Evolutionary conservation across 148 eudicot species (phyloP).

Genomic region (Camellia granthamiana): DNA sequence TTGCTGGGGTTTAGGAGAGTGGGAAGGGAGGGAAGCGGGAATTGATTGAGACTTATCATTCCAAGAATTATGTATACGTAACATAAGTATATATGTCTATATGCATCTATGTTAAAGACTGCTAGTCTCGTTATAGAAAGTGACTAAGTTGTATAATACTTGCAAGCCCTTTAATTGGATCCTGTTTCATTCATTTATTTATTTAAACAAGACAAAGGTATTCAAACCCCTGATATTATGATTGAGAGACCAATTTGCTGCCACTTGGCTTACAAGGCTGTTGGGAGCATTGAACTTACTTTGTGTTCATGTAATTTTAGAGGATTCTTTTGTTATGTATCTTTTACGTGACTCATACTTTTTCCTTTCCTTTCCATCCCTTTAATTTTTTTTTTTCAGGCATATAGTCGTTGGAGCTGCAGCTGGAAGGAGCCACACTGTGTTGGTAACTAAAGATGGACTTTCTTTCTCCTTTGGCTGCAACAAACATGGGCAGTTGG

Average conservation of each 20-base stretch:
- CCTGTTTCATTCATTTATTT: too few species aligned
- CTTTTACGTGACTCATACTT: background rate
- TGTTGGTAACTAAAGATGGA: conserved; percentile 75
- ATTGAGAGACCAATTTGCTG: background rate
- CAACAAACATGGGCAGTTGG: conserved; percentile 99
- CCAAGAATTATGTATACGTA: background rate
- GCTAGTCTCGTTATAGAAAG: too few species aligned
- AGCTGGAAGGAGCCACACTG: conserved; percentile 80
- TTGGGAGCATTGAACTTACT: background rate
- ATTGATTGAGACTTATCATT: background rate
- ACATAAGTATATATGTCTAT: too few species aligned
- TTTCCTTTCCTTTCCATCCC: background rate
- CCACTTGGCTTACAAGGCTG: background rate
- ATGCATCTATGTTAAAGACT: too few species aligned
- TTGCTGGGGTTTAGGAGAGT: background rate
- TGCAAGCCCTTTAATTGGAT: too few species aligned
- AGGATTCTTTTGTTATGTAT: background rate
- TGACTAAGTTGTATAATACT: too few species aligned
- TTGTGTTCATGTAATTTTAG: background rate
- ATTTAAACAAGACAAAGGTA: too few species aligned
- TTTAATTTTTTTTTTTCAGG: conserved; percentile 34
- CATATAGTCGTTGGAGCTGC: conserved; percentile 69
- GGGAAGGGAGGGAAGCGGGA: background rate
- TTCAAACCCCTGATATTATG: background rate
- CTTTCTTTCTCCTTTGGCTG: conserved; percentile 84